Conservation (phyloP, 805 yeast genomes). For the Priceomyces castillae region DNA sequence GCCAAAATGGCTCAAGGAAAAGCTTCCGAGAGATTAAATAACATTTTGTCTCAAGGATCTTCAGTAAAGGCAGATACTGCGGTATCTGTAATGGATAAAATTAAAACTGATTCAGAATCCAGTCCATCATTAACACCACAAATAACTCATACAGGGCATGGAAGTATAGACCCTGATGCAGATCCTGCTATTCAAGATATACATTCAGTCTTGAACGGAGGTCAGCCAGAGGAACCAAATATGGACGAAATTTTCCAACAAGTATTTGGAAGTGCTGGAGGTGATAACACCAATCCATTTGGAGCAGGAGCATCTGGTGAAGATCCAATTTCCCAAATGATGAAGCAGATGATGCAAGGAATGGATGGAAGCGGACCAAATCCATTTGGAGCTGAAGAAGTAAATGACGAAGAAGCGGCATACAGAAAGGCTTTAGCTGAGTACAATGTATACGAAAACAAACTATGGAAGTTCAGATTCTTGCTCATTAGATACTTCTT, state of each 20-base stretch:
- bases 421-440: conserved; percentile 29
- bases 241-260: conserved; percentile 34
- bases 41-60: conserved; percentile 37
- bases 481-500: conserved; percentile 27
- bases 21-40: conserved; percentile 52
- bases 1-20: conserved; percentile 59
- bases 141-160: background rate
- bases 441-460: conserved; percentile 33
- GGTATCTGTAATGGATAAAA: conserved; percentile 28
- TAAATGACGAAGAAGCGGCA: conserved; percentile 17
- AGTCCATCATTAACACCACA: conserved; percentile 2
- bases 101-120: conserved; percentile 2
- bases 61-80: conserved; percentile 31
- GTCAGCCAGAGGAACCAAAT: conserved; percentile 15
- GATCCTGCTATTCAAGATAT: conserved; percentile 44
- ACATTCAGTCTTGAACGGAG: conserved; percentile 4
- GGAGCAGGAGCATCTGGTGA: background rate
- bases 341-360: conserved; percentile 23
- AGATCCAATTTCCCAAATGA: conserved; percentile 23
- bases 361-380: conserved; percentile 8
- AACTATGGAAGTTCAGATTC: conserved; percentile 30
- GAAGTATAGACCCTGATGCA: conserved; percentile 18
- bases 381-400: conserved; percentile 4
- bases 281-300: conserved; percentile 21
- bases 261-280: conserved; percentile 23